phyloP scores from a whole-genome alignment of 2,329 filamentous ascomycete species.

The Rosellinia necatrix region DNA sequence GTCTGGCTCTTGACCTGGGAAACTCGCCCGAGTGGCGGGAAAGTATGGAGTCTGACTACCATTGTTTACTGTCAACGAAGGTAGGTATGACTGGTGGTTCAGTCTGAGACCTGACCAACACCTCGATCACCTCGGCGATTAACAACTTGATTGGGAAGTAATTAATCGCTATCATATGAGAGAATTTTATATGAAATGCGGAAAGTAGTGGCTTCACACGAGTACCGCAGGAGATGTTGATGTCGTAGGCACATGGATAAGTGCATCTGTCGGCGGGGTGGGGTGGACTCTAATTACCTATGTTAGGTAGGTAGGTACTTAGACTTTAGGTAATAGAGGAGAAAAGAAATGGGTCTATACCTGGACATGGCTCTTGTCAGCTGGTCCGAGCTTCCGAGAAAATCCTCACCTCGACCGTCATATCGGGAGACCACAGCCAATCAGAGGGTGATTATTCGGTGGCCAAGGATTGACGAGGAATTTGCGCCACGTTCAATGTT shows the following conservation, averaged over 20 bases:
- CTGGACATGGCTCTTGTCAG: too few species aligned
- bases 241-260: neutral
- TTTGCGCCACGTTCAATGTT: conserved; percentile 18
- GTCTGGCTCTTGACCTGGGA: conserved; percentile 59
- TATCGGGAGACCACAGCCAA: conserved; percentile 27
- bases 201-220: neutral
- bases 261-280: neutral
- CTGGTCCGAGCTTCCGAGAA: conserved; percentile 19
- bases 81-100: too few species aligned
- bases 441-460: conserved; percentile 34
- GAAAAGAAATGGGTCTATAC: too few species aligned
- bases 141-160: neutral
- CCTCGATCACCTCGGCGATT: neutral
- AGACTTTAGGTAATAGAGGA: too few species aligned
- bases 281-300: too few species aligned
- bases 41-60: conserved; percentile 52
- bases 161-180: neutral
- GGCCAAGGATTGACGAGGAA: conserved; percentile 13
- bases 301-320: too few species aligned
- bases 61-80: conserved; percentile 5
- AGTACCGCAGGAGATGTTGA: neutral
- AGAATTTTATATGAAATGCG: neutral
- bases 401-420: conserved; percentile 4
- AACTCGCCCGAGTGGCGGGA: conserved; percentile 76
- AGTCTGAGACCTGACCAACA: neutral